phyloP scores from a whole-genome alignment of 768 basidiomycete species.

The Tremella yokohamensis region DNA sequence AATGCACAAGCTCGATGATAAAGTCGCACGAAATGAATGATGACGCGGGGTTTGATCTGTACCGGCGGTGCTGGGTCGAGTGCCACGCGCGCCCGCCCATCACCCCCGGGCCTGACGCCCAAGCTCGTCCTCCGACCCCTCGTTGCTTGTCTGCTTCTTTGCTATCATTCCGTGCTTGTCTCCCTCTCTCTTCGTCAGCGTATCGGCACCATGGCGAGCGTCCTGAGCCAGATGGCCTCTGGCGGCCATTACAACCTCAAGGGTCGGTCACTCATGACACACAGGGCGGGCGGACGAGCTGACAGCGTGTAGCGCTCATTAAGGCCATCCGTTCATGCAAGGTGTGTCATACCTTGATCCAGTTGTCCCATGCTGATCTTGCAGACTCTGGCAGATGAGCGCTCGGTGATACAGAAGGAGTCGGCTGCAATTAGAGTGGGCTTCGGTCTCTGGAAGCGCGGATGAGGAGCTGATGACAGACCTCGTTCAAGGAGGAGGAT shows the following conservation, averaged over 20 bases:
- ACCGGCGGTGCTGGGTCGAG: neutral
- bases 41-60: no score
- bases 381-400: slow-evolving; percentile 94
- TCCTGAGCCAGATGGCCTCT: slow-evolving; percentile 1
- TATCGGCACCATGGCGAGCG: slow-evolving; percentile 10
- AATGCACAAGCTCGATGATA: neutral
- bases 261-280: slow-evolving; percentile 23
- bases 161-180: neutral
- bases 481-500: slow-evolving; percentile 96
- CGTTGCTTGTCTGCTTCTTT: neutral
- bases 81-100: neutral
- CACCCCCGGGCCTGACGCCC: no score
- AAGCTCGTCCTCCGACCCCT: neutral
- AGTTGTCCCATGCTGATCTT: slow-evolving; percentile 8
- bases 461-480: slow-evolving; percentile 74
- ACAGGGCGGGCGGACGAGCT: neutral
- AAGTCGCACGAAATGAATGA: no score
- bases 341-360: slow-evolving; percentile 54
- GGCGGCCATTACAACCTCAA: slow-evolving; percentile 53
- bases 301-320: slow-evolving; percentile 71
- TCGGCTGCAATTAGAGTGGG: slow-evolving; percentile 72
- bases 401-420: slow-evolving; percentile 92
- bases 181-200: neutral
- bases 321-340: slow-evolving; percentile 98
- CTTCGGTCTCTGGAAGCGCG: neutral